phyloP scores from a whole-genome alignment of 208 protist genomes.

The Histomonas meleagridis region DNA sequence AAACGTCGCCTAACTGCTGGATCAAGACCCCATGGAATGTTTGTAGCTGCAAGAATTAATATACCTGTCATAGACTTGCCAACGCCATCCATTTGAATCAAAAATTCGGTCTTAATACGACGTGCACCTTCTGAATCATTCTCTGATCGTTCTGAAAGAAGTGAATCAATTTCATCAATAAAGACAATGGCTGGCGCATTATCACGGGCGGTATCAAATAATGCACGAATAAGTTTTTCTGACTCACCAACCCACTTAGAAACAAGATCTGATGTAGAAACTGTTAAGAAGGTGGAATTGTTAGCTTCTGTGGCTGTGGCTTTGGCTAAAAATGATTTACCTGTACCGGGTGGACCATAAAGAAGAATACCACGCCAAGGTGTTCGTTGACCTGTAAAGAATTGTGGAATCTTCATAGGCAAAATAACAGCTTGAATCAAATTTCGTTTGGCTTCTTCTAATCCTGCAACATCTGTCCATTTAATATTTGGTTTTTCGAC shows the following conservation, averaged over 20 bases:
- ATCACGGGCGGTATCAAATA: constrained; percentile 44
- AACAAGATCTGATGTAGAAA: constrained; percentile 83
- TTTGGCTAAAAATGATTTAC: constrained; percentile 69
- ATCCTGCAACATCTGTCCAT: constrained; percentile 31
- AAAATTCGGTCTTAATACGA: constrained; percentile 93
- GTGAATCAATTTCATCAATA: constrained; percentile 97
- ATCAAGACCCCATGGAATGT: constrained; percentile 67
- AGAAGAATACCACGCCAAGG: constrained; percentile 53
- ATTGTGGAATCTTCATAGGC: constrained; percentile 77
- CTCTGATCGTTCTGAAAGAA: constrained; percentile 65
- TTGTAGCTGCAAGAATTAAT: constrained; percentile 66
- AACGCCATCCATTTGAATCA: constrained; percentile 65
- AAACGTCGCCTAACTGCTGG: constrained; percentile 58
- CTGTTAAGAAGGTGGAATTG: constrained; percentile 80
- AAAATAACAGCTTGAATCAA: constrained; percentile 78
- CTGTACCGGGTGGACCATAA: constrained; percentile 68
- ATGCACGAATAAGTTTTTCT: constrained; percentile 39
- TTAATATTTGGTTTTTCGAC: constrained; percentile 38
- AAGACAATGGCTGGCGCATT: constrained; percentile 91
- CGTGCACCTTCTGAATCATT: constrained; percentile 73
- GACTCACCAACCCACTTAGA: constrained; percentile 64
- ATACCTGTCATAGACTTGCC: constrained; percentile 48
- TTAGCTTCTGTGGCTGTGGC: constrained; percentile 72
- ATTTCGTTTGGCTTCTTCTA: background rate
- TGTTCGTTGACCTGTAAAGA: constrained; percentile 70